Conservation (phyloP, 2,329 filamentous ascomycete species). For the Coleophoma crateriformis region DNA sequence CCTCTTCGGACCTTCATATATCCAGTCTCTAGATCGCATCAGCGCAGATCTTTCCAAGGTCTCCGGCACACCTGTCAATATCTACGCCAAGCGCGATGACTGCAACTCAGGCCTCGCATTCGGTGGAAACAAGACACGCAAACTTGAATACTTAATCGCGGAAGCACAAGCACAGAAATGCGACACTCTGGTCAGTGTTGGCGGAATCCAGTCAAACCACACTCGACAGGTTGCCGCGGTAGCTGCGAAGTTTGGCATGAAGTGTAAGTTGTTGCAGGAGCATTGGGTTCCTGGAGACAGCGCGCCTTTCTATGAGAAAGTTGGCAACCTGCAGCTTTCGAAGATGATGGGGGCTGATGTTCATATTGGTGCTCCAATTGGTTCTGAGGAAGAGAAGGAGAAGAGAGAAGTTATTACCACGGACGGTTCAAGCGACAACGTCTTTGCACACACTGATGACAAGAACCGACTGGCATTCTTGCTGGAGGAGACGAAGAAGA, state of each 20-base stretch:
- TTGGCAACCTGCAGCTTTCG: slow-evolving; percentile 68
- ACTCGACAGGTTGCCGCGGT: slow-evolving; percentile 62
- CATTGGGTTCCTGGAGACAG: slow-evolving; percentile 58
- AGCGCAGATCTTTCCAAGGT: slow-evolving; percentile 53
- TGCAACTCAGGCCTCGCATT: slow-evolving; percentile 63
- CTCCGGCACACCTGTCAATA: slow-evolving; percentile 51
- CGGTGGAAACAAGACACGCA: slow-evolving; percentile 65
- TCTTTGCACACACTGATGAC: slow-evolving; percentile 63
- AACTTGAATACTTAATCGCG: slow-evolving; percentile 47
- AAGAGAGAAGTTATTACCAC: not conserved
- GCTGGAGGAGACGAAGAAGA: slow-evolving; percentile 42
- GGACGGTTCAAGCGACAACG: slow-evolving; percentile 34
- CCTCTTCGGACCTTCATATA: slow-evolving; percentile 63
- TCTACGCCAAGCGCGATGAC: slow-evolving; percentile 70
- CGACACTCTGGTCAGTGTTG: slow-evolving; percentile 61
- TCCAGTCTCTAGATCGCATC: slow-evolving; percentile 62
- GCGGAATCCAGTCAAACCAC: slow-evolving; percentile 66
- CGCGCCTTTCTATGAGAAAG: slow-evolving; percentile 53
- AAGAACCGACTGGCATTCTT: slow-evolving; percentile 53
- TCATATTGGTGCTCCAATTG: slow-evolving; percentile 30
- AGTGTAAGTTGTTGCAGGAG: slow-evolving; percentile 56
- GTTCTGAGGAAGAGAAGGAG: not conserved
- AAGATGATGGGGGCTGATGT: slow-evolving; percentile 63
- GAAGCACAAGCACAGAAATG: slow-evolving; percentile 34
- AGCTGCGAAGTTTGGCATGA: slow-evolving; percentile 51